These are phyloP conservation scores for Coemansia sp. DNA, from an alignment of 192 early-diverging fungal species.

Conservation along the genomic window DNA sequence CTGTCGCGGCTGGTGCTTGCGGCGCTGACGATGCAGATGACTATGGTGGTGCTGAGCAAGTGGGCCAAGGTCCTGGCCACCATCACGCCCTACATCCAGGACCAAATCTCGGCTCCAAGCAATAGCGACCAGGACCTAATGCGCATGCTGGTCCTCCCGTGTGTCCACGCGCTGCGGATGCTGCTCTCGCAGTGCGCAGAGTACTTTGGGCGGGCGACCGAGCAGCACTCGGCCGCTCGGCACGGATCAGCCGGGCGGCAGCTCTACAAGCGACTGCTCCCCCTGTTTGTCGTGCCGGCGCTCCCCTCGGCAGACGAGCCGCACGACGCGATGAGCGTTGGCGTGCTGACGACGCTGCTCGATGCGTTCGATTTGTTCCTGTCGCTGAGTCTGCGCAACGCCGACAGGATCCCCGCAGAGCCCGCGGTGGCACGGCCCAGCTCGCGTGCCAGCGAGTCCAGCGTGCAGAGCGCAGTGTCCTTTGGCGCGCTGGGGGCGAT, in stretches of 20 bases:
- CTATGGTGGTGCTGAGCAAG: slow-evolving; percentile 27
- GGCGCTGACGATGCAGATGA: slow-evolving; percentile 40
- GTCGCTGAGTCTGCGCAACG: slow-evolving; percentile 32
- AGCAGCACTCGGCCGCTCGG: not conserved
- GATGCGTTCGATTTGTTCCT: slow-evolving; percentile 44
- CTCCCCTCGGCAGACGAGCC: not conserved
- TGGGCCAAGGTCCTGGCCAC: slow-evolving; percentile 28
- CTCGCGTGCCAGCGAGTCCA: slow-evolving; percentile 31
- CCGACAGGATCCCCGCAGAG: slow-evolving; percentile 10
- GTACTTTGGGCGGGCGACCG: slow-evolving; percentile 29
- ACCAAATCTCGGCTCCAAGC: not conserved
- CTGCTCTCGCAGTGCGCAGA: slow-evolving; percentile 35
- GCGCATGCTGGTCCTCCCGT: slow-evolving; percentile 35
- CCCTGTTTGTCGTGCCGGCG: slow-evolving; percentile 35
- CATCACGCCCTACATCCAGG: slow-evolving; percentile 29
- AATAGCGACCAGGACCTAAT: slow-evolving; percentile 15
- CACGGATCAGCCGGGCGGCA: slow-evolving; percentile 13
- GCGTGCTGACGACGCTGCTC: slow-evolving; percentile 23
- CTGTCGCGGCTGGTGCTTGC: slow-evolving; percentile 38
- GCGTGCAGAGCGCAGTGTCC: slow-evolving; percentile 7
- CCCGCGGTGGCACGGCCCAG: slow-evolving; percentile 11
- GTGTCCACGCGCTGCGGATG: slow-evolving; percentile 34
- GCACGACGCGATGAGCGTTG: slow-evolving; percentile 15
- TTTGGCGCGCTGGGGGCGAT: slow-evolving; percentile 18
- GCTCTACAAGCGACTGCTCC: slow-evolving; percentile 21